Evolutionary conservation across 345 rosid species (phyloP), one percentile per base, ranked within the genome.

Genomic region (Odontarrhena argentea): DNA sequence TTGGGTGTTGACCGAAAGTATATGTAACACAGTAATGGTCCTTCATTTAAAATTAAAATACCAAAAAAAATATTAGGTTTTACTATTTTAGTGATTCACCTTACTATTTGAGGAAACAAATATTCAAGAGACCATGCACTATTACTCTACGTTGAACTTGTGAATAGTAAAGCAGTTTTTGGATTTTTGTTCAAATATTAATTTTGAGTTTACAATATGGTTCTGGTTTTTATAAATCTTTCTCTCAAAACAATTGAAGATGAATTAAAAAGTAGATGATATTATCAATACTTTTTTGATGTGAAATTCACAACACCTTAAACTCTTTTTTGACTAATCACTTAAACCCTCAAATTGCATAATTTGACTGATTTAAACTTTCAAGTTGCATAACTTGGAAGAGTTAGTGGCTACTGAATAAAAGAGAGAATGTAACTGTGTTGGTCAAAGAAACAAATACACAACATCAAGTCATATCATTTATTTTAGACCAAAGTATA

Each of bases 381-480:
- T 62, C 9, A 62, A 14, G 24, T 22, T 46, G 55, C 49, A 62
- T 53, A 55, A 55, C 28, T 14, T 26, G 37, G 24, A 1, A 49
- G 22, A 5, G 50, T 42, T 5, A 56, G 15, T 57, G 46, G 36
- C 12, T 47, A 18, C 5, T 59, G 60, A 59, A 63, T 53, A 26
- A 41, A 59, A 69, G 5, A 64, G 40, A 59, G 58, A 32, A 32
- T 22, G 57, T 14, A 34, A 71, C 74, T 71, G 65, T 79, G 12
- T 74, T 63, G 65, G 80, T 73, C 77, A 73, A 73, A 66, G 18
- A 36, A 65, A 66, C 67, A 65, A 35, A 73, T 60, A 60, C 22
- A 73, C 62, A 73, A 24, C 42, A 73, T 58, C 76, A 65, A 43
- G 61, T 73, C 71, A 59, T 63, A 55, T 77, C 71, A 61, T 47